Evolutionary conservation across 1,284 basidiomycete species (phyloP).

Genomic region (Papiliotrema nemorosa): DNA sequence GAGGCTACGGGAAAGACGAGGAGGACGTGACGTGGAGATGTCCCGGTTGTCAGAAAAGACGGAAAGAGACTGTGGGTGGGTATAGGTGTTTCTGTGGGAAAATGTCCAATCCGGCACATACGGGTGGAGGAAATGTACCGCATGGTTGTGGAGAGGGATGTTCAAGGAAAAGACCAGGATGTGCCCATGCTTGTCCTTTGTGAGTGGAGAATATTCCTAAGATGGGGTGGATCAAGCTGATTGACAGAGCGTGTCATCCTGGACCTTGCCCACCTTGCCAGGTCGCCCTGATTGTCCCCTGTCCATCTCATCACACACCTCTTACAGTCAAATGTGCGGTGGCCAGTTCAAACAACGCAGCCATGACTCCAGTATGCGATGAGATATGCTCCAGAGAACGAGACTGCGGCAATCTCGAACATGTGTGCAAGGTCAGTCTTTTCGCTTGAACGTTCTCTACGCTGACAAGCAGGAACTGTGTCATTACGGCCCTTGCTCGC

Average conservation of each 20-base stretch:
- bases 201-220: conserved; percentile 12
- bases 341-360: conserved; percentile 48
- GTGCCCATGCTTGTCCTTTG: conserved; percentile 68
- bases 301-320: conserved; percentile 63
- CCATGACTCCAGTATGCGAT: conserved; percentile 61
- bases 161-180: conserved; percentile 58
- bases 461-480: conserved; percentile 52
- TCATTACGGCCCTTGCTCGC: conserved; percentile 67
- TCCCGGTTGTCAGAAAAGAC: conserved; percentile 77
- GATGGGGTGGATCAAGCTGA: neutral
- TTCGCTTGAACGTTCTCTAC: conserved; percentile 32
- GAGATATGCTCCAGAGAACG: conserved; percentile 59
- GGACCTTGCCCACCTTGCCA: conserved; percentile 74
- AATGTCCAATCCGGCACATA: conserved; percentile 53
- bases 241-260: conserved; percentile 57
- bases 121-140: conserved; percentile 56
- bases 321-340: conserved; percentile 63
- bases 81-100: conserved; percentile 86
- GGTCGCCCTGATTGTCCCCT: conserved; percentile 57
- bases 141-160: conserved; percentile 80
- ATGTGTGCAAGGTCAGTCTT: conserved; percentile 46
- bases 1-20: conserved; percentile 52
- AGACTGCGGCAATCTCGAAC: conserved; percentile 61
- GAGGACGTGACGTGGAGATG: conserved; percentile 69
- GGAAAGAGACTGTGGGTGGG: conserved; percentile 60